phyloP scores from a whole-genome alignment of 2,329 filamentous ascomycete genomes.

The Calonectria pseudoturangicola region DNA sequence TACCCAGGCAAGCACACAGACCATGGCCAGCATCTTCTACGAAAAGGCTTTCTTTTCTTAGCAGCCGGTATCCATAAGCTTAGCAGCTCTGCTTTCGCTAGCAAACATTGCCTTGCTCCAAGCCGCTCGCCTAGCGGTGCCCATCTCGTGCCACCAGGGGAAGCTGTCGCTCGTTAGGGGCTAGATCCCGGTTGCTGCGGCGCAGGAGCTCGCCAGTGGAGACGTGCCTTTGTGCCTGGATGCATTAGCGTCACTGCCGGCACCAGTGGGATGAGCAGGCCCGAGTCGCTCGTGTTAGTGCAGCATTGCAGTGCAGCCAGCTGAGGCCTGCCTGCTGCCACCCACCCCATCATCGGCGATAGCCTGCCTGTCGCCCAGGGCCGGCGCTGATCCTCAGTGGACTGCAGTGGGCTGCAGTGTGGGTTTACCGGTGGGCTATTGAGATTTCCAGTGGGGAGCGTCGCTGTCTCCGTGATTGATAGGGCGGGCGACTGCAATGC shows the following conservation, averaged over 20 bases:
- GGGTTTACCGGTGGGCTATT: slow-evolving; percentile 8
- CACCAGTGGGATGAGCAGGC: slow-evolving; percentile 44
- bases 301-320: slow-evolving; percentile 12
- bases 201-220: slow-evolving; percentile 17
- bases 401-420: not conserved
- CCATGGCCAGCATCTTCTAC: slow-evolving; percentile 6
- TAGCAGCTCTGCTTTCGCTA: slow-evolving; percentile 24
- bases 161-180: slow-evolving; percentile 22
- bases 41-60: slow-evolving; percentile 27
- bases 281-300: slow-evolving; percentile 47
- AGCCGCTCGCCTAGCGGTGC: slow-evolving; percentile 19
- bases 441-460: slow-evolving; percentile 21
- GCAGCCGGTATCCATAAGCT: not conserved
- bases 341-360: slow-evolving; percentile 18
- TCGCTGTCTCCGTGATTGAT: not conserved
- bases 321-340: slow-evolving; percentile 5
- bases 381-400: slow-evolving; percentile 14
- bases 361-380: slow-evolving; percentile 1
- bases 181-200: slow-evolving; percentile 12
- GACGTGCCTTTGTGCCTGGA: slow-evolving; percentile 35
- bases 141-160: slow-evolving; percentile 23
- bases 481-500: not conserved
- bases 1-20: slow-evolving; percentile 20
- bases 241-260: slow-evolving; percentile 51
- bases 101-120: slow-evolving; percentile 22